Percentiles rank a stretch among this genome's conserved stretches.
phyloP scores from a whole-genome alignment of 805 yeast species.

The Kockiozyma suomiensis region DNA sequence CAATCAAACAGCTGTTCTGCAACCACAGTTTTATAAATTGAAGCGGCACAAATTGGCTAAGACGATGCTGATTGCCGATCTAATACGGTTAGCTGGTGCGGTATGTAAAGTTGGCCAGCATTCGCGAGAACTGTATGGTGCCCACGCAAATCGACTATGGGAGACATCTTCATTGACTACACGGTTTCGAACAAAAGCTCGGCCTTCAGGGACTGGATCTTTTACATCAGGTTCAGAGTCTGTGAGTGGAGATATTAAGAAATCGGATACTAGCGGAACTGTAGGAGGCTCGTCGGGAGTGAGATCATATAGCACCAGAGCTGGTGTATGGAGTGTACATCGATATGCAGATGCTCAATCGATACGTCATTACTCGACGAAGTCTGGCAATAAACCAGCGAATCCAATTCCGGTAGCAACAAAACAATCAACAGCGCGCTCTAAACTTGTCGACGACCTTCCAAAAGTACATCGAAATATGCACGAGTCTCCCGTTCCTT shows the following conservation, averaged over 20 bases:
- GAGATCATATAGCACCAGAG: conserved; percentile 3
- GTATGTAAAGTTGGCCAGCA: conserved; percentile 11
- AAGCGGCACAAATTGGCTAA: background rate
- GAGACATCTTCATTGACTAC: conserved; percentile 26
- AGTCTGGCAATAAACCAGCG: background rate
- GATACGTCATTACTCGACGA: background rate
- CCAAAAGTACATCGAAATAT: background rate
- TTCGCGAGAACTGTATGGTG: conserved; percentile 12
- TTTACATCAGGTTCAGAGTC: background rate
- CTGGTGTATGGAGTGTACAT: background rate
- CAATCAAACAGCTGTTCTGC: no score
- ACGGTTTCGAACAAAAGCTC: conserved; percentile 5
- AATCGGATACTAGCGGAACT: background rate
- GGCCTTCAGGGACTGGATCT: background rate
- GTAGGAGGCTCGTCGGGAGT: background rate
- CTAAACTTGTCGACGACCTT: conserved; percentile 6
- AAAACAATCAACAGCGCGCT: background rate
- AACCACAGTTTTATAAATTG: no score
- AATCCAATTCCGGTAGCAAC: background rate
- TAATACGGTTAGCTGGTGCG: conserved; percentile 24
- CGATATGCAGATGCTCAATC: background rate
- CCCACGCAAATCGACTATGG: conserved; percentile 16
- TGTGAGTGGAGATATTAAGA: background rate
- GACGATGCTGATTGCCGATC: conserved; percentile 21
- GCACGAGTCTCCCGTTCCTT: conserved; percentile 69